Evolutionary conservation across 1,284 basidiomycete genomes (phyloP), one percentile per base, ranked within the genome.

Genomic region (Malassezia obtusa): DNA sequence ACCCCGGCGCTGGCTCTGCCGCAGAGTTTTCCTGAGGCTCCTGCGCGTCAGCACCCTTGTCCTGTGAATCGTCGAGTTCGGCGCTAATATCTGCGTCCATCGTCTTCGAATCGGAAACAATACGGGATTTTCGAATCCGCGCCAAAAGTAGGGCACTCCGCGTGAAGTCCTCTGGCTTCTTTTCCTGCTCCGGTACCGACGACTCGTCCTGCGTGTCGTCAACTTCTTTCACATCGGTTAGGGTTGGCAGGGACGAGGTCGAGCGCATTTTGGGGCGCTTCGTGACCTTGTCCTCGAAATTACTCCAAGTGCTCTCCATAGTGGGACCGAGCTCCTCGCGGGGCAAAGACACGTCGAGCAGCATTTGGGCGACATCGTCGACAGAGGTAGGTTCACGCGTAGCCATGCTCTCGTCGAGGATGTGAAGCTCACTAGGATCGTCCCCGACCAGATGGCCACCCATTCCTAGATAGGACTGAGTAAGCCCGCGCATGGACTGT

Each of bases 401-500:
- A 8, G 40, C 40, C 14, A 15, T 43, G 22, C 40, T 43, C 14
- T 25, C 30, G 19, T 43, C 40, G n/a, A 43, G 14, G 6, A 43
- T 25, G 7, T 43, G 40, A 6, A 43, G n/a, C 1, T 43, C 40
- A n/a, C 15, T 11, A 14, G 40, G 8, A 22, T 24, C 33, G 17
- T 46, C 45, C 6, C 17, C 35, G 3, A 24, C 28, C 45, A n/a
- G 22, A 9, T 17, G 8, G 5, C 14, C n/a, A 11, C 7, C 24
- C 45, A 46, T 46, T 10, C 49, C 43, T 2, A 56, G 30, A 21
- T 31, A 56, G 1, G 17, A 35, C 10, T 37, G 49, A 3, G 53
- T 45, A 4, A 56, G 24, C 11, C 35, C 48, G 12, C 41, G 53
- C 35, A 50, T 45, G 5, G 53, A 45, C 30, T 31, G 35, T 4